Percentiles rank a stretch among this genome's conserved stretches.
Evolutionary conservation across 2,329 filamentous ascomycete species (phyloP).

Genomic region (Lasiodiplodia sp.): DNA sequence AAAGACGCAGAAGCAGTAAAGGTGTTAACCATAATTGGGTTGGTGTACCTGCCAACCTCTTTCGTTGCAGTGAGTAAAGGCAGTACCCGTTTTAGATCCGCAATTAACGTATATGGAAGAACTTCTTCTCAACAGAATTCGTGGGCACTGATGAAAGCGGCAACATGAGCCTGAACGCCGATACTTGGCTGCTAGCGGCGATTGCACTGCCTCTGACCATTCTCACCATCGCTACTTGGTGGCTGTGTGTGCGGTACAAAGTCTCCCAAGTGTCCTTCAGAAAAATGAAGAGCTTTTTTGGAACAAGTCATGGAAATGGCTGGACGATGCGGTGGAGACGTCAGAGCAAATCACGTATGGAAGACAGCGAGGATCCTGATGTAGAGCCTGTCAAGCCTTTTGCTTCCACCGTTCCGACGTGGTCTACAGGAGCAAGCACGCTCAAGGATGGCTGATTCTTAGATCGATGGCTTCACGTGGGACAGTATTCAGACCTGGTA

Average conservation of each 20-base stretch:
- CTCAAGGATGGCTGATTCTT: neutral
- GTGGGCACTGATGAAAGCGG: neutral
- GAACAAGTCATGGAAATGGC: too few relatives aligned
- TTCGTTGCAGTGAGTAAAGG: neutral
- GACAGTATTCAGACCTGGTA: neutral
- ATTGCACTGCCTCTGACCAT: constrained; percentile 12
- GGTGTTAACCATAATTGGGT: constrained; percentile 11
- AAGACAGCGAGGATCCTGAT: neutral
- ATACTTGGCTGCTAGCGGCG: neutral
- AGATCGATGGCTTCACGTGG: neutral
- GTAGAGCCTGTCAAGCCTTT: neutral
- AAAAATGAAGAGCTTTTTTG: neutral
- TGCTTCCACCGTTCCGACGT: neutral
- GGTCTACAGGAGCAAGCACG: neutral
- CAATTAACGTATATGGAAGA: neutral
- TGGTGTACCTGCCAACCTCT: constrained; percentile 11
- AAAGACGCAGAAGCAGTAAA: constrained; percentile 3
- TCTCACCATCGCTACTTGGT: constrained; percentile 5
- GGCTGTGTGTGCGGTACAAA: neutral
- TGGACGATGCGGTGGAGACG: too few relatives aligned
- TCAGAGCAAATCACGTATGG: neutral
- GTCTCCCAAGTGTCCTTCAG: neutral
- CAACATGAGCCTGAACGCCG: neutral
- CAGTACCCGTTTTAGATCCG: neutral
- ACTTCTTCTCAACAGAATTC: constrained; percentile 21